phyloP scores from a whole-genome alignment of 1,284 basidiomycete species.

The Austropuccinia psidii region DNA sequence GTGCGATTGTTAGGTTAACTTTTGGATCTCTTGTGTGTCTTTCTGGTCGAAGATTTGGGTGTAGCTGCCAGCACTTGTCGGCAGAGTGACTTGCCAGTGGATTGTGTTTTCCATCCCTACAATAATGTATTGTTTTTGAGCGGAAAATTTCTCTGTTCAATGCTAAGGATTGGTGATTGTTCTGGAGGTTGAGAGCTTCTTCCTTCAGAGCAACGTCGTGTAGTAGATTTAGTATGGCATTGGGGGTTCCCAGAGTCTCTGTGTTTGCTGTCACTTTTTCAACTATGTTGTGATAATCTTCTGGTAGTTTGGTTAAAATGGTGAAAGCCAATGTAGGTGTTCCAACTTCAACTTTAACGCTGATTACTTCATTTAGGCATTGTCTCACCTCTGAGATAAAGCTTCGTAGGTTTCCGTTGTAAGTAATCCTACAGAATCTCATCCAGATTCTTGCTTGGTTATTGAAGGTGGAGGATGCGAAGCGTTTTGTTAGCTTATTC shows the following conservation, averaged over 20 bases:
- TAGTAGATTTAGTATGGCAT: not conserved
- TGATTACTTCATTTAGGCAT: too few species aligned
- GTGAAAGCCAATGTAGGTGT: too few species aligned
- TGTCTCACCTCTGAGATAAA: too few species aligned
- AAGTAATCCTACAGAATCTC: too few species aligned
- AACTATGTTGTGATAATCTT: not conserved
- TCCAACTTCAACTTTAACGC: too few species aligned
- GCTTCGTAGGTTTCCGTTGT: too few species aligned
- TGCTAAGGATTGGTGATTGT: not conserved
- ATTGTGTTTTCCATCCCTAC: not conserved
- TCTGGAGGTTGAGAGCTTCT: not conserved
- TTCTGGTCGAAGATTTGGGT: not conserved
- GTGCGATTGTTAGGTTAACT: too few species aligned
- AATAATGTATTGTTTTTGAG: not conserved
- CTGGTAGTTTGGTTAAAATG: not conserved
- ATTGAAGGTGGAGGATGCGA: too few species aligned
- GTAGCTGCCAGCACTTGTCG: not conserved
- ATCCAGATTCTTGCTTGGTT: too few species aligned
- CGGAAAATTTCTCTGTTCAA: not conserved
- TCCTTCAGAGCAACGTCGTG: not conserved
- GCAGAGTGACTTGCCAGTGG: not conserved
- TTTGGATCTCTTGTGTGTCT: too few species aligned
- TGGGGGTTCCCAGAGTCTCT: not conserved
- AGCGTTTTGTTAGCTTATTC: too few species aligned
- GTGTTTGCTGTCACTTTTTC: not conserved